Evolutionary conservation across 805 yeast genomes (phyloP).

Genomic region (Metschnikowia lochheadii): DNA sequence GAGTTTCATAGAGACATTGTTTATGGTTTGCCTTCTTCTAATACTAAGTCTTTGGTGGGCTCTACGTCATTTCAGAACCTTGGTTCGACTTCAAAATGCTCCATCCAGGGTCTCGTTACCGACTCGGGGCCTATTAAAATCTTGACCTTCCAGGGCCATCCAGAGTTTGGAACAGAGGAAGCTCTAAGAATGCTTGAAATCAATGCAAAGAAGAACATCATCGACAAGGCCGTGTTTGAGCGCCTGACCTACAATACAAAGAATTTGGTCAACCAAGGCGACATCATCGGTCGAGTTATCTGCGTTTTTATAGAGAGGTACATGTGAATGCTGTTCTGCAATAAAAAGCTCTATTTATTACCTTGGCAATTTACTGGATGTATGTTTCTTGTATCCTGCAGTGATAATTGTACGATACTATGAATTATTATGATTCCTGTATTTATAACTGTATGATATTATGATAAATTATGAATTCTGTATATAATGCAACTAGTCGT

Average conservation of each 20-base stretch:
- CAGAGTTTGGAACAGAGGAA: constrained; percentile 57
- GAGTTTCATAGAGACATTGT: constrained; percentile 41
- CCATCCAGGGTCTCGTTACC: constrained; percentile 60
- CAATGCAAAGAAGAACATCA: constrained; percentile 14
- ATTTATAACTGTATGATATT: too few species aligned
- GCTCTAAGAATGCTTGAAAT: constrained; percentile 24
- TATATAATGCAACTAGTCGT: constrained; percentile 6
- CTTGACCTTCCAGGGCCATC: constrained; percentile 85
- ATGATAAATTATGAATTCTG: background rate
- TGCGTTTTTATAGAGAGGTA: constrained; percentile 25
- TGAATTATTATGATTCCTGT: too few species aligned
- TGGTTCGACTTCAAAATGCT: constrained; percentile 54
- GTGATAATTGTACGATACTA: too few species aligned
- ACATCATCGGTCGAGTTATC: constrained; percentile 33
- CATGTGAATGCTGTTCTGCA: constrained; percentile 1
- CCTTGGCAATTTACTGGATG: background rate
- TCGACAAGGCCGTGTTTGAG: constrained; percentile 26
- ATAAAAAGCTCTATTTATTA: background rate
- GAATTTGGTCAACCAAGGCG: constrained; percentile 38
- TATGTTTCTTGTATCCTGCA: background rate
- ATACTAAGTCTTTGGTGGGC: constrained; percentile 9
- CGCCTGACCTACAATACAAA: constrained; percentile 28
- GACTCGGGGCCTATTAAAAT: constrained; percentile 42
- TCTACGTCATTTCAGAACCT: constrained; percentile 32
- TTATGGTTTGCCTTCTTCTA: constrained; percentile 37